Evolutionary conservation across 768 basidiomycete species (phyloP).

Genomic region (Pilatotrama ljubarskyi): DNA sequence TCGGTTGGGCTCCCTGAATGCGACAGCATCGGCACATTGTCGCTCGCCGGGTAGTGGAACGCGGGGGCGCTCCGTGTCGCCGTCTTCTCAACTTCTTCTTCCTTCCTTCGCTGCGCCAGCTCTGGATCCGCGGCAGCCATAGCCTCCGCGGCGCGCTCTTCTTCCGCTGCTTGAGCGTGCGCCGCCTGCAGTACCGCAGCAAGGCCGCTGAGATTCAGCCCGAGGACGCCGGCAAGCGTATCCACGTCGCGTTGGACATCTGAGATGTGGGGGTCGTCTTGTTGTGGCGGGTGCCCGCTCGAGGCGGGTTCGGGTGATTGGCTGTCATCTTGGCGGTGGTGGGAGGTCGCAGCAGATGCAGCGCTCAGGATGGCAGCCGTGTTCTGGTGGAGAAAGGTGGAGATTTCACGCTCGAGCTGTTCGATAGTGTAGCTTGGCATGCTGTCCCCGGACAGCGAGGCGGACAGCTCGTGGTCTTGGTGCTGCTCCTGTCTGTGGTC

Average conservation of each 20-base stretch:
- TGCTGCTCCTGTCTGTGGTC: conserved; percentile 38
- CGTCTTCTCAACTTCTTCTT: conserved; percentile 47
- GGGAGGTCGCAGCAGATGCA: background rate
- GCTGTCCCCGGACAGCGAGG: conserved; percentile 22
- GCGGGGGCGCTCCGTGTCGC: conserved; percentile 72
- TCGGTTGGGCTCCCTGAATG: conserved; percentile 23
- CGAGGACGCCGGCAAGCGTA: conserved; percentile 23
- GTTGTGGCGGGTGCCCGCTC: conserved; percentile 27
- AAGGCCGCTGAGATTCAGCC: conserved; percentile 60
- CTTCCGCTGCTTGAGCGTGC: conserved; percentile 57
- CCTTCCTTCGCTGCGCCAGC: conserved; percentile 45
- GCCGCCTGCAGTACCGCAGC: conserved; percentile 83
- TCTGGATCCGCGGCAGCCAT: conserved; percentile 40
- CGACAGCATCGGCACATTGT: conserved; percentile 23
- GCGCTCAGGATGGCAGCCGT: conserved; percentile 46
- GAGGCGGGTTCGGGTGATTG: conserved; percentile 57
- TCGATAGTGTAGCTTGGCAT: conserved; percentile 51
- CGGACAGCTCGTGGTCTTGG: conserved; percentile 40
- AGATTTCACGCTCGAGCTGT: conserved; percentile 77
- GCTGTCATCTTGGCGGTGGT: conserved; percentile 1
- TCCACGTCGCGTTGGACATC: conserved; percentile 26
- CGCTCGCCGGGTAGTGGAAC: conserved; percentile 73
- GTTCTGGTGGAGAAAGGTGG: conserved; percentile 72
- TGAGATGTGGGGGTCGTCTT: conserved; percentile 7
- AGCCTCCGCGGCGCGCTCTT: conserved; percentile 45